Conservation (phyloP, 2,329 filamentous ascomycete species). For the Fusarium sacchari region DNA sequence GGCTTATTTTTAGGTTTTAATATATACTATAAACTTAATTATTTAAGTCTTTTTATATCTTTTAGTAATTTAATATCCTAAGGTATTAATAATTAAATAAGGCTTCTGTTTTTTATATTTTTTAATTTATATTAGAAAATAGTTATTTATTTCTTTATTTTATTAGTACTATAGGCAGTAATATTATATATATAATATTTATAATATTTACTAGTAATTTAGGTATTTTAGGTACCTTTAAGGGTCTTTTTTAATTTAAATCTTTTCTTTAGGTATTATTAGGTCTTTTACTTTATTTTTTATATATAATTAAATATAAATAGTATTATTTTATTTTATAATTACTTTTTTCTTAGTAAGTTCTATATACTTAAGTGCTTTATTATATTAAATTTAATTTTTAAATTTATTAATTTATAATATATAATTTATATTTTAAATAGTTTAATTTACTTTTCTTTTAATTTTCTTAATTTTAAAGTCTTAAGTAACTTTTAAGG, state of each 20-base stretch:
- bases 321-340: too few relatives aligned
- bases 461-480: too few relatives aligned
- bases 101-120: background rate
- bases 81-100: background rate
- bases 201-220: background rate
- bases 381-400: too few relatives aligned
- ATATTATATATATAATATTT: background rate
- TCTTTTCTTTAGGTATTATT: background rate
- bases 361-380: too few relatives aligned
- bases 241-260: background rate
- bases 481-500: too few relatives aligned
- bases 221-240: fast-evolving
- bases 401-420: too few relatives aligned
- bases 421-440: too few relatives aligned
- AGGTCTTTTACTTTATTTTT: background rate
- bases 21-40: background rate
- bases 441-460: too few relatives aligned
- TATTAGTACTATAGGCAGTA: fast-evolving
- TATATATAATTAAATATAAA: too few relatives aligned
- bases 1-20: background rate
- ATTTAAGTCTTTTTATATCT: background rate
- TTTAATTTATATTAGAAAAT: background rate
- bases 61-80: background rate
- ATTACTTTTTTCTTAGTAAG: too few relatives aligned
- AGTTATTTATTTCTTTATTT: background rate